phyloP scores from a whole-genome alignment of 2,329 filamentous ascomycete genomes.

The Hypoxylon sp. region DNA sequence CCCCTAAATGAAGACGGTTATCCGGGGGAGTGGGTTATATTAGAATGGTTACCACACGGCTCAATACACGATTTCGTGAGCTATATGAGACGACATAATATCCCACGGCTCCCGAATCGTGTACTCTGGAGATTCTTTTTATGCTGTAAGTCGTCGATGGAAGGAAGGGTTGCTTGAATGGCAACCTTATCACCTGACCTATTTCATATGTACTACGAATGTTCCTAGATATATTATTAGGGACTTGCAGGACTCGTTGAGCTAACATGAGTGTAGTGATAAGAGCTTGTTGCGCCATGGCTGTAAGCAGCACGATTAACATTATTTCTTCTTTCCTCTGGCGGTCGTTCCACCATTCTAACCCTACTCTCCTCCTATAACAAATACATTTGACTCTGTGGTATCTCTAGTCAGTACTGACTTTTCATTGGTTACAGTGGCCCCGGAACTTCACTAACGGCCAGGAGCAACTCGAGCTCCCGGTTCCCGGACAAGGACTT shows the following conservation, averaged over 20 bases:
- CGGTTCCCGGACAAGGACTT: neutral
- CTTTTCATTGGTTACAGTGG: slow-evolving; percentile 9
- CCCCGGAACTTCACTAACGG: neutral
- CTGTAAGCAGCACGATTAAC: slow-evolving; percentile 13
- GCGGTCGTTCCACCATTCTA: neutral
- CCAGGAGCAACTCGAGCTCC: neutral
- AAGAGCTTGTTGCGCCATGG: slow-evolving; percentile 14
- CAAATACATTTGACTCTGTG: neutral
- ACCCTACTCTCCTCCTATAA: neutral
- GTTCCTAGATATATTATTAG: neutral
- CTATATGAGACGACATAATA: neutral
- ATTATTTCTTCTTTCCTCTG: neutral
- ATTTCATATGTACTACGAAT: too few species aligned
- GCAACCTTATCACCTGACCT: too few species aligned
- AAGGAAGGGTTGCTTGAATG: neutral
- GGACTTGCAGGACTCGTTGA: neutral
- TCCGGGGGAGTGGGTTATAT: slow-evolving; percentile 1
- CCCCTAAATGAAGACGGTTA: neutral
- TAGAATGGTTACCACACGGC: slow-evolving; percentile 24
- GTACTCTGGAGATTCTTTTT: slow-evolving; percentile 31
- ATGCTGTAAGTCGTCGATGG: slow-evolving; percentile 22
- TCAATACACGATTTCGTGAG: neutral
- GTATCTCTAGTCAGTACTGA: slow-evolving; percentile 1
- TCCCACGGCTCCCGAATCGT: slow-evolving; percentile 9
- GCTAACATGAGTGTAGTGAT: slow-evolving; percentile 23